Evolutionary conservation across 2,329 filamentous ascomycete species (phyloP).

Genomic region (Fusarium penzigii): DNA sequence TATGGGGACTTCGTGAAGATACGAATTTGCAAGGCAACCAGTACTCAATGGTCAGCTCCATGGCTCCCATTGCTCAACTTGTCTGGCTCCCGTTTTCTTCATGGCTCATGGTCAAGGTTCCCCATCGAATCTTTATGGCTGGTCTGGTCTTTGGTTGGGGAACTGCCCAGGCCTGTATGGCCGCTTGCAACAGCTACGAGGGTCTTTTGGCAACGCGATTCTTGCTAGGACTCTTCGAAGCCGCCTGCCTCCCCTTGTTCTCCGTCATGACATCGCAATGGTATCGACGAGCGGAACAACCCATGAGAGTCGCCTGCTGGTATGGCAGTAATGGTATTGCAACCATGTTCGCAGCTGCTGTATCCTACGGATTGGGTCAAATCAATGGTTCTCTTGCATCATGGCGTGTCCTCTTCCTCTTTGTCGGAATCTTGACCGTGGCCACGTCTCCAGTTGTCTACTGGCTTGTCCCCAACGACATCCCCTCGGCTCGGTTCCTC

Average conservation of each 20-base stretch:
- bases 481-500: conserved; percentile 57
- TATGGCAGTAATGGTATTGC: conserved; percentile 63
- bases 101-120: conserved; percentile 61
- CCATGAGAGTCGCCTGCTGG: conserved; percentile 64
- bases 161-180: conserved; percentile 45
- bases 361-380: conserved; percentile 59
- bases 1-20: conserved; percentile 54
- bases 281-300: conserved; percentile 57
- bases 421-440: conserved; percentile 62
- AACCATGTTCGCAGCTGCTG: conserved; percentile 55
- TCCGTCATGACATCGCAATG: conserved; percentile 50
- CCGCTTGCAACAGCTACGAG: conserved; percentile 48
- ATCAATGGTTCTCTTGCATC: conserved; percentile 40
- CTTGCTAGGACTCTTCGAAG: conserved; percentile 51
- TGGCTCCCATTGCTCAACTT: conserved; percentile 60
- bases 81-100: conserved; percentile 62
- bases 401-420: conserved; percentile 58
- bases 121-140: conserved; percentile 60
- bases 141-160: conserved; percentile 47
- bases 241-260: conserved; percentile 51
- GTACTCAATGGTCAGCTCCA: conserved; percentile 59
- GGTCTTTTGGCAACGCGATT: conserved; percentile 51
- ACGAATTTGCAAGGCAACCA: conserved; percentile 52
- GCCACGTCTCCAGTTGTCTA: conserved; percentile 59
- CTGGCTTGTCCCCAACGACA: conserved; percentile 60